A percentile compares a stretch with the other conserved stretches of the same genome.
These are phyloP conservation scores for Elaeis guineensis DNA, from an alignment of 176 grass and related monocot genomes.

Conservation along the genomic window DNA sequence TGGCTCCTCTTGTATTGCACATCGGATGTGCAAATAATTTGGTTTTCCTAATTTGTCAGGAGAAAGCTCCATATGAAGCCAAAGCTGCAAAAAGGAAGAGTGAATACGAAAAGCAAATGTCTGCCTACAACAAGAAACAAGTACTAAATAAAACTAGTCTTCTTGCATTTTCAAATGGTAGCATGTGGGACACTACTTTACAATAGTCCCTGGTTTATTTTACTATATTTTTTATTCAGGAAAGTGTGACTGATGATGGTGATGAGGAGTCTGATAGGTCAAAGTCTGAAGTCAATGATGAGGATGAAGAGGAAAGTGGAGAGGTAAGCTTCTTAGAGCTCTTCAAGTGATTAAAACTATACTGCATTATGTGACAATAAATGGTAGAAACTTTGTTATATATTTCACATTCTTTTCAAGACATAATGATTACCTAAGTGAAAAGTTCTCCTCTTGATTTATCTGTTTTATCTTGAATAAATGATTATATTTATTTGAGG, in stretches of 20 bases:
- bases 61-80: constrained; percentile 9
- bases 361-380: too few species aligned
- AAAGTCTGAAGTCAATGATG: constrained; percentile 4
- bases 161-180: not conserved
- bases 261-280: constrained; percentile 12
- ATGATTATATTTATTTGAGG: too few species aligned
- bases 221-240: not conserved
- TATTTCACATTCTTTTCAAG: too few species aligned
- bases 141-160: not conserved
- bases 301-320: constrained; percentile 11
- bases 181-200: not conserved
- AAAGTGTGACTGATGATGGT: constrained; percentile 3
- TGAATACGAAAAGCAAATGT: constrained; percentile 12
- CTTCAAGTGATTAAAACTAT: not conserved
- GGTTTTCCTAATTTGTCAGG: not conserved
- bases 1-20: too few species aligned
- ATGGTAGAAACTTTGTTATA: too few species aligned
- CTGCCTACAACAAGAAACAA: constrained; percentile 10
- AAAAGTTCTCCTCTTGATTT: too few species aligned
- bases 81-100: constrained; percentile 14
- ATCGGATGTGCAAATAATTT: not conserved
- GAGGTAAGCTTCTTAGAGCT: constrained; percentile 3
- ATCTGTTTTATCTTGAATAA: too few species aligned
- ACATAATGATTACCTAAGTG: too few species aligned
- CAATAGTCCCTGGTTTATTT: not conserved